phyloP scores from a whole-genome alignment of 768 basidiomycete genomes.

The Leccinum ochraceum region DNA sequence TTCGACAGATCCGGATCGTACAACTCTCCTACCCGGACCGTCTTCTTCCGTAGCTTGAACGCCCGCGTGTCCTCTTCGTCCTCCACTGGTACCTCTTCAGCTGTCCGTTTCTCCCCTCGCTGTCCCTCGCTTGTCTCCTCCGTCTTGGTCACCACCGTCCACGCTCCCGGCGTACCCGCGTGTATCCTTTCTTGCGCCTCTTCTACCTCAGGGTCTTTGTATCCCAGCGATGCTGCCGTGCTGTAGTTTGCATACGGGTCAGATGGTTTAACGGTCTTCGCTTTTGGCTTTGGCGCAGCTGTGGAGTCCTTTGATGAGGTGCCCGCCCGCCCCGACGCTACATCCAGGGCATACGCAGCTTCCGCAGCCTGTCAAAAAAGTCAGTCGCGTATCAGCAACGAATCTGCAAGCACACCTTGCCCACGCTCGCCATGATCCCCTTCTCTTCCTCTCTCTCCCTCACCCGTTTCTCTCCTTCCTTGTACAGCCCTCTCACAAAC shows the following conservation, averaged over 20 bases:
- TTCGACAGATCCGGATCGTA: conserved; percentile 58
- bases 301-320: conserved; percentile 15
- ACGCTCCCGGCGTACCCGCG: conserved; percentile 75
- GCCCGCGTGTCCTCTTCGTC: conserved; percentile 49
- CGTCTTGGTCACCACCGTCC: conserved; percentile 58
- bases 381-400: background rate
- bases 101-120: conserved; percentile 37
- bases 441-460: conserved; percentile 84
- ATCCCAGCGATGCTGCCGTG: conserved; percentile 83
- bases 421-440: conserved; percentile 82
- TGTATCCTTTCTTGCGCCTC: conserved; percentile 59
- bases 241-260: conserved; percentile 84
- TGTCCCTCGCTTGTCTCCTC: background rate
- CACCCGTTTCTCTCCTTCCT: conserved; percentile 85
- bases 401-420: conserved; percentile 51
- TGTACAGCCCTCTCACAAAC: conserved; percentile 91
- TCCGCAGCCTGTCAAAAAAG: conserved; percentile 60
- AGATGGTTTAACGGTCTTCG: conserved; percentile 52
- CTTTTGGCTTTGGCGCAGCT: conserved; percentile 34
- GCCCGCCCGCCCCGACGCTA: conserved; percentile 62
- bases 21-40: conserved; percentile 63
- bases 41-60: conserved; percentile 73
- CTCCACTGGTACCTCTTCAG: conserved; percentile 42
- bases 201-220: conserved; percentile 74
- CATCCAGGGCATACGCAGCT: conserved; percentile 76